Evolutionary conservation across 2,329 filamentous ascomycete species (phyloP).

Genomic region (Monilinia polystroma): DNA sequence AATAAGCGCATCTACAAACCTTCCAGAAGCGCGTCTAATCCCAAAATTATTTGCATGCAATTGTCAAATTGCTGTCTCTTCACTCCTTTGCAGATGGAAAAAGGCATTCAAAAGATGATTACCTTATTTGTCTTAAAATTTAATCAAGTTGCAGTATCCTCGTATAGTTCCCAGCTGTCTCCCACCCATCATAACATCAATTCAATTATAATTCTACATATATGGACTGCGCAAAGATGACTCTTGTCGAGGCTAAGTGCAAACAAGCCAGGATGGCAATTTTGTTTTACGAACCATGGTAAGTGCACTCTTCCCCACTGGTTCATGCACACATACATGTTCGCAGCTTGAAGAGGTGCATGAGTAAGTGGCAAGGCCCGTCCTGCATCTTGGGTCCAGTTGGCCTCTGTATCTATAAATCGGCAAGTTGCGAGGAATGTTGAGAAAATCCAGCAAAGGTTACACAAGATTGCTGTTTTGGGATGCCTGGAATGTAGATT

Average conservation of each 20-base stretch:
- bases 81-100: neutral
- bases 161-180: neutral
- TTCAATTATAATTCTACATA: neutral
- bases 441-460: neutral
- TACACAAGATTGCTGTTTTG: conserved; percentile 9
- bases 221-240: conserved; percentile 11
- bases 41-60: neutral
- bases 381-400: neutral
- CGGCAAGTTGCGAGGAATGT: conserved; percentile 20
- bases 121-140: neutral
- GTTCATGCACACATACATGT: conserved; percentile 30
- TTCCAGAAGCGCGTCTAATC: conserved; percentile 10
- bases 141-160: neutral
- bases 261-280: conserved; percentile 31
- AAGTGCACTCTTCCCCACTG: conserved; percentile 36
- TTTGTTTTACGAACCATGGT: conserved; percentile 24
- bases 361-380: neutral
- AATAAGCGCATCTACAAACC: conserved; percentile 15
- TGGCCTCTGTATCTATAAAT: neutral
- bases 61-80: conserved; percentile 1
- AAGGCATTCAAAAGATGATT: neutral
- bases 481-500: conserved; percentile 15
- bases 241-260: conserved; percentile 33
- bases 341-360: neutral
- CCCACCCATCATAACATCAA: neutral